Percentiles rank a stretch among this genome's conserved stretches.
Evolutionary conservation across 78 protist genomes (phyloP).

Genomic region (Dictyostelium intermedium): DNA sequence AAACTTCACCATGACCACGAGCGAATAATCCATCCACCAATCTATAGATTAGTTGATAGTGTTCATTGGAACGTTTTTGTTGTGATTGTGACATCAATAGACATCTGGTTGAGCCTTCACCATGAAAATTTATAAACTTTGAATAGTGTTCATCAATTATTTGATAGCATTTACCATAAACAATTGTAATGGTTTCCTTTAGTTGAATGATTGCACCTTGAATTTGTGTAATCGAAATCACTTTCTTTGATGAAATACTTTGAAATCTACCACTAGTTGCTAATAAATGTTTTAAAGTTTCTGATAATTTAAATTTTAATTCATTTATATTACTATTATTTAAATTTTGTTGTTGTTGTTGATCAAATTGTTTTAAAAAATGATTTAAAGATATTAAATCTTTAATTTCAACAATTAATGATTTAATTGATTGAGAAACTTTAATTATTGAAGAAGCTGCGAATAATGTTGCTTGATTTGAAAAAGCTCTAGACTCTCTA

Average conservation of each 20-base stretch:
- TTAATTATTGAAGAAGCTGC: conserved; percentile 19
- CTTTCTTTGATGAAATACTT: neutral
- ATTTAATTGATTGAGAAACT: neutral
- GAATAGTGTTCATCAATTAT: conserved; percentile 14
- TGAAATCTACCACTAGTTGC: conserved; percentile 22
- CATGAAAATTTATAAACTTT: neutral
- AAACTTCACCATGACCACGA: neutral
- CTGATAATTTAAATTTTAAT: neutral
- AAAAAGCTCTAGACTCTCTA: conserved; percentile 71
- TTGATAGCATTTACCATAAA: neutral
- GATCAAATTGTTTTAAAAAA: neutral
- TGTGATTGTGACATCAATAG: neutral
- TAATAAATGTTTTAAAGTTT: neutral
- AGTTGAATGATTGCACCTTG: conserved; percentile 57
- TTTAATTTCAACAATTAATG: neutral
- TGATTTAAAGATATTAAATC: neutral
- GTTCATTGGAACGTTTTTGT: too few relatives aligned
- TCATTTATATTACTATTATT: neutral
- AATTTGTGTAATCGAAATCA: conserved; percentile 43
- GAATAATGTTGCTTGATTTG: conserved; percentile 71
- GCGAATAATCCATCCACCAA: conserved; percentile 6
- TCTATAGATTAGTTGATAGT: neutral
- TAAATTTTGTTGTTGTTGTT: neutral
- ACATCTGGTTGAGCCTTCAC: conserved; percentile 30
- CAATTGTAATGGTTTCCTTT: conserved; percentile 35